A percentile compares a stretch with the other conserved stretches of the same genome.
Evolutionary conservation across 306 rosid genomes (phyloP).

Genomic region (Fragaria vesca): DNA sequence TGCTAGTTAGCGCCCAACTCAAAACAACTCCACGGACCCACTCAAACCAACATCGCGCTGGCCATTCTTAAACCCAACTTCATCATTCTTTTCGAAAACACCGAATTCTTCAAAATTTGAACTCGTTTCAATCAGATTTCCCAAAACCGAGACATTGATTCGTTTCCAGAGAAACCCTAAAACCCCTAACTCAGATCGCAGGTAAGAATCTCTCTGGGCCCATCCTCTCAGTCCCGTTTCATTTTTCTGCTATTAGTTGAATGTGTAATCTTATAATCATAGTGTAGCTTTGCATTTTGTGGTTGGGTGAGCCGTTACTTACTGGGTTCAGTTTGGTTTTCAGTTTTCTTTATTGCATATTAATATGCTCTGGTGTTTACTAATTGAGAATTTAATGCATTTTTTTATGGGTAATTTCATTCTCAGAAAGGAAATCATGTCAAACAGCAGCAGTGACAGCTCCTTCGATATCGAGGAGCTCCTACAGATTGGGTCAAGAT

Average conservation of each 20-base stretch:
- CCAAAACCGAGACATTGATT: background rate
- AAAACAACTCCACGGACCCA: background rate
- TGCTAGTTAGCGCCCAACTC: conserved; percentile 7
- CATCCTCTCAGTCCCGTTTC: background rate
- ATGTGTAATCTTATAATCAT: background rate
- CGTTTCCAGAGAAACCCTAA: background rate
- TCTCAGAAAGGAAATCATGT: conserved; percentile 27
- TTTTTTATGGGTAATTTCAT: background rate
- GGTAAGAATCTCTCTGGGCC: background rate
- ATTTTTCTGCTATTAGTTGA: background rate
- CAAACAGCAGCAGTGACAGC: conserved; percentile 30
- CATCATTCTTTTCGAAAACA: background rate
- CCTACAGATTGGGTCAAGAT: conserved; percentile 48
- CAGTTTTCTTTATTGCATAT: background rate
- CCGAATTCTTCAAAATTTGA: background rate
- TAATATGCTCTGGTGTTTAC: background rate
- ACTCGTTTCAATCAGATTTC: background rate
- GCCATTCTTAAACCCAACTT: conserved; percentile 9
- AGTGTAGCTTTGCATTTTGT: background rate
- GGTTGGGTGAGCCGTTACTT: background rate
- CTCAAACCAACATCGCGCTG: background rate
- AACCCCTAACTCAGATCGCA: background rate
- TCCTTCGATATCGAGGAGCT: conserved; percentile 51
- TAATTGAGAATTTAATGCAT: background rate
- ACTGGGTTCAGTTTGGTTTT: background rate